Conservation (phyloP, 2,329 filamentous ascomycete genomes). For the Arthrobotrys sinensis region DNA sequence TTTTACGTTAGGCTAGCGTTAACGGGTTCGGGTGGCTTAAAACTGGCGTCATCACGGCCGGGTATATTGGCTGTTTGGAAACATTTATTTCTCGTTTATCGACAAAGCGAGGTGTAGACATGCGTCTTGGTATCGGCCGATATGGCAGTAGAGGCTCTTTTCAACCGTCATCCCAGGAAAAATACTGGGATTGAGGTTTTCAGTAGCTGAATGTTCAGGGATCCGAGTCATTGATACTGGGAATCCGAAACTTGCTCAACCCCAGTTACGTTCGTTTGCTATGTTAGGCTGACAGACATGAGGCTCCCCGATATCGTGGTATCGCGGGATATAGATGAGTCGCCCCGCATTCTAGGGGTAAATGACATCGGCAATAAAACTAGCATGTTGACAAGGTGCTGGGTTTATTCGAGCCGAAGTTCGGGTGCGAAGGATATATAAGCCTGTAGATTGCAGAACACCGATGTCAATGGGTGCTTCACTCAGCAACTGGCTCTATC, state of each 20-base stretch:
- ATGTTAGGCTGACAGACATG: neutral
- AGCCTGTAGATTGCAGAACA: neutral
- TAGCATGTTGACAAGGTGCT: neutral
- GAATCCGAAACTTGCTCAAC: neutral
- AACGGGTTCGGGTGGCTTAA: constrained; percentile 12
- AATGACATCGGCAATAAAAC: neutral
- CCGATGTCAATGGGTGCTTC: no score
- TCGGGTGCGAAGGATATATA: neutral
- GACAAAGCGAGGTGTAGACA: neutral
- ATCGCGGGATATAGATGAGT: neutral
- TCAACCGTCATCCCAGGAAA: constrained; percentile 22
- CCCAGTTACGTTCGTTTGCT: neutral
- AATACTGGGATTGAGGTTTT: neutral
- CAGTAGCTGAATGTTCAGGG: neutral
- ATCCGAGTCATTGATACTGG: constrained; percentile 13
- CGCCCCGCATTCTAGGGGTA: constrained; percentile 5
- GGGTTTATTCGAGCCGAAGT: neutral
- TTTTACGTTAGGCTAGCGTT: neutral
- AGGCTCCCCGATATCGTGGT: neutral
- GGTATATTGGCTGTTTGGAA: constrained; percentile 17
- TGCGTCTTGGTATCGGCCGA: constrained; percentile 34
- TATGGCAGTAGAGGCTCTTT: constrained; percentile 23
- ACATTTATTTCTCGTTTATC: constrained; percentile 32
- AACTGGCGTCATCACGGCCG: constrained; percentile 23
- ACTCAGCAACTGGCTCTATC: no score